Evolutionary conservation across 495 filamentous ascomycete genomes (phyloP).

Genomic region (Hypoxylon cercidicola): DNA sequence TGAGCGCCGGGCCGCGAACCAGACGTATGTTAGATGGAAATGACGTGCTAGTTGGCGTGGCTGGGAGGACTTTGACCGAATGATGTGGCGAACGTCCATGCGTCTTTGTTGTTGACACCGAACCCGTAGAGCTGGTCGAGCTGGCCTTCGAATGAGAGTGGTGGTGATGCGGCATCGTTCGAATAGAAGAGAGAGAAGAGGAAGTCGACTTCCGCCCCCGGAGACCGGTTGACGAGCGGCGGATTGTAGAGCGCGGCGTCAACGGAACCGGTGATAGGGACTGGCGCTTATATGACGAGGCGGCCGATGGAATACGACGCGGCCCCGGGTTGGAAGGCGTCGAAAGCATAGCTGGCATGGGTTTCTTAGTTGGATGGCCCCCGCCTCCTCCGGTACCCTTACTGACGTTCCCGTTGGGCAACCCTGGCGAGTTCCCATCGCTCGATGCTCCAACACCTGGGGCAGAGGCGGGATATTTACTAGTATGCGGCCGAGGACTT

Average conservation of each 20-base stretch:
- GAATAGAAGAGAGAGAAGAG: slow-evolving; percentile 91
- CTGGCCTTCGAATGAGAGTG: slow-evolving; percentile 94
- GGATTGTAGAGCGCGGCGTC: slow-evolving; percentile 85
- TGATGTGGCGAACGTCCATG: slow-evolving; percentile 81
- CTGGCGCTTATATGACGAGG: slow-evolving; percentile 73
- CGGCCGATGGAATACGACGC: slow-evolving; percentile 59
- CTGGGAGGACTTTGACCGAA: slow-evolving; percentile 92
- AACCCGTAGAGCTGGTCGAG: slow-evolving; percentile 86
- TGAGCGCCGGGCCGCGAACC: slow-evolving; percentile 67
- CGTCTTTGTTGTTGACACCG: slow-evolving; percentile 73
- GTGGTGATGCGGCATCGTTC: slow-evolving; percentile 92
- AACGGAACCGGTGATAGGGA: slow-evolving; percentile 90
- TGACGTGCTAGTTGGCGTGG: slow-evolving; percentile 80
- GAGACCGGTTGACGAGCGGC: slow-evolving; percentile 75
- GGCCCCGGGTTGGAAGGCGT: slow-evolving; percentile 58
- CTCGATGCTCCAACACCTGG: slow-evolving; percentile 14
- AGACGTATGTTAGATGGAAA: slow-evolving; percentile 91
- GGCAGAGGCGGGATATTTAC: slow-evolving; percentile 56
- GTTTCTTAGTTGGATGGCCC: slow-evolving; percentile 33
- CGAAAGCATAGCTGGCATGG: slow-evolving; percentile 43
- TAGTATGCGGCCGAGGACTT: slow-evolving; percentile 64
- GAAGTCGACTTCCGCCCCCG: slow-evolving; percentile 96
- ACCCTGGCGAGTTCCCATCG: slow-evolving; percentile 33
- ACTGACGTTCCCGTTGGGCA: slow-evolving; percentile 39
- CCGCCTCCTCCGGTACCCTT: slow-evolving; percentile 11